A percentile compares a stretch with the other conserved stretches of the same genome.
Evolutionary conservation across 2,329 filamentous ascomycete species (phyloP).

Genomic region (Ophiostoma tasmaniense): DNA sequence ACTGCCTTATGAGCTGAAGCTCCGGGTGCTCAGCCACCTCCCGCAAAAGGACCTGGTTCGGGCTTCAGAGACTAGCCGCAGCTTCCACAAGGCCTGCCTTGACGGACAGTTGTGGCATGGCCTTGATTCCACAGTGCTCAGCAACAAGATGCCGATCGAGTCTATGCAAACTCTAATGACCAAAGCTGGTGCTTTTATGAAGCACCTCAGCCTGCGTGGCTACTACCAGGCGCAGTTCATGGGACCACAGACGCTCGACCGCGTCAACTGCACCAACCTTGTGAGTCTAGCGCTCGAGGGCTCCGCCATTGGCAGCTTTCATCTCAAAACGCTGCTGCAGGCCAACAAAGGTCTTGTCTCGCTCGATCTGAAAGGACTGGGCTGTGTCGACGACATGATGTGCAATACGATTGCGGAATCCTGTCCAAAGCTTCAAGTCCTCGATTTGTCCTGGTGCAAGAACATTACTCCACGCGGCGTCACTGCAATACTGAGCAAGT

Average conservation of each 20-base stretch:
- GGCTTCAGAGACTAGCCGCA: constrained; percentile 66
- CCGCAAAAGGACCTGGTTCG: constrained; percentile 72
- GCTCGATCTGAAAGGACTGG: constrained; percentile 76
- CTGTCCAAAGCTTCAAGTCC: constrained; percentile 70
- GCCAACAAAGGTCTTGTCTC: constrained; percentile 71
- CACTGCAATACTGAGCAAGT: constrained; percentile 23
- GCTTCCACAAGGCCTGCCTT: constrained; percentile 76
- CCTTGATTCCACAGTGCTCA: constrained; percentile 79
- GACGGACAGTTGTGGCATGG: constrained; percentile 90
- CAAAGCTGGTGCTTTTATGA: constrained; percentile 79
- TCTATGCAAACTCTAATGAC: constrained; percentile 72
- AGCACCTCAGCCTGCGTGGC: constrained; percentile 80
- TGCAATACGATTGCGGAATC: constrained; percentile 78
- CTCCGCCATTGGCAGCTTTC: constrained; percentile 67
- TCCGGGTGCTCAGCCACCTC: constrained; percentile 69
- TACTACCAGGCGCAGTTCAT: constrained; percentile 83
- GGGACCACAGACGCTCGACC: constrained; percentile 66
- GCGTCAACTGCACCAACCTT: constrained; percentile 79
- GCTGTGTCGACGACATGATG: constrained; percentile 70
- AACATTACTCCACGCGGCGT: constrained; percentile 45
- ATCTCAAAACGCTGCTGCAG: constrained; percentile 64
- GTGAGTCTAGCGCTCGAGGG: constrained; percentile 83
- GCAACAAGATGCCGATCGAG: constrained; percentile 74
- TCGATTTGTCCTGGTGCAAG: constrained; percentile 91
- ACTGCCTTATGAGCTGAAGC: constrained; percentile 73